Evolutionary conservation across 129 eudicot genomes (phyloP).

Genomic region (Saposhnikovia divaricata): DNA sequence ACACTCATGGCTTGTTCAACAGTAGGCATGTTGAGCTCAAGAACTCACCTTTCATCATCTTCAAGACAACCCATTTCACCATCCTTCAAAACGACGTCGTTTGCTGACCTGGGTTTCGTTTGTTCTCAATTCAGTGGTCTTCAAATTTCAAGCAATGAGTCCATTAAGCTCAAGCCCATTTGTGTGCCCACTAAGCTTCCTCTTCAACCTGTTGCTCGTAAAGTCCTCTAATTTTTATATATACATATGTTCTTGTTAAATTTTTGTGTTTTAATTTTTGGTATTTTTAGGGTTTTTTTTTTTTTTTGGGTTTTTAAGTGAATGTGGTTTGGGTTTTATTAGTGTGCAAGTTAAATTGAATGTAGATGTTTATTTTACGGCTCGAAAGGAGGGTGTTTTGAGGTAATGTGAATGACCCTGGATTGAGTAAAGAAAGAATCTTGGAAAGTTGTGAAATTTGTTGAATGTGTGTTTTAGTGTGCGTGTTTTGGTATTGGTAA

Average conservation of each 20-base stretch:
- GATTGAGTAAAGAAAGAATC: neutral
- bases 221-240: neutral
- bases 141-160: constrained; percentile 32
- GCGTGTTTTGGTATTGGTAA: neutral
- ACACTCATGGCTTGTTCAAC: constrained; percentile 4
- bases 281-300: neutral
- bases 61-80: neutral
- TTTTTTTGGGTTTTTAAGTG: no score
- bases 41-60: constrained; percentile 11
- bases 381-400: neutral
- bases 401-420: neutral
- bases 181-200: constrained; percentile 44
- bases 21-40: constrained; percentile 11
- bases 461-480: neutral
- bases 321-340: neutral
- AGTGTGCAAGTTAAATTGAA: neutral
- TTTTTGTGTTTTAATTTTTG: neutral
- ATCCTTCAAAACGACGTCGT: constrained; percentile 17
- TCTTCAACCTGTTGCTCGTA: constrained; percentile 79
- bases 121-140: constrained; percentile 70
- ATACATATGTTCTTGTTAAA: neutral
- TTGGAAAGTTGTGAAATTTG: neutral
- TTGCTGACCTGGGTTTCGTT: constrained; percentile 44
- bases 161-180: constrained; percentile 23
- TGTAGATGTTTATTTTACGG: neutral